Percentiles rank a stretch among this genome's conserved stretches.
Evolutionary conservation across 371 early-diverging fungal species (phyloP).

Genomic region (Mucor piriformis): DNA sequence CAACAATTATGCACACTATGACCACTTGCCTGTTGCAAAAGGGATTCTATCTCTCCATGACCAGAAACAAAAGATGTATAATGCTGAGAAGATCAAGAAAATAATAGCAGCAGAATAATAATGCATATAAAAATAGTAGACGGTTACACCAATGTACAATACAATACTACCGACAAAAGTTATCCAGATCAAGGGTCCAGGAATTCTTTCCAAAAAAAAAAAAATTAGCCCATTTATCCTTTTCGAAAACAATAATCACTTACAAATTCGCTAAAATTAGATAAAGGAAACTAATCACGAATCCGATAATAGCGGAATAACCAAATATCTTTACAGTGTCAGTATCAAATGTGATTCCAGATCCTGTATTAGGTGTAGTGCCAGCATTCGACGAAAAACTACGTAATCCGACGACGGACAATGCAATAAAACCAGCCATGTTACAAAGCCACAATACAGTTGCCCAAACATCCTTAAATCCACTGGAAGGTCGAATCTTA

Average conservation of each 20-base stretch:
- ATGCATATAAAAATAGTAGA: conserved; percentile 54
- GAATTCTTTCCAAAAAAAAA: conserved; percentile 33
- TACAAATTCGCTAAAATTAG: conserved; percentile 54
- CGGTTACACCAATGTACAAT: conserved; percentile 54
- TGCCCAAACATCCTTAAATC: conserved; percentile 77
- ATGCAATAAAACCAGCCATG: conserved; percentile 63
- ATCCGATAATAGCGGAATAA: conserved; percentile 50
- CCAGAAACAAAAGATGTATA: conserved; percentile 50
- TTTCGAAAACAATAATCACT: conserved; percentile 12
- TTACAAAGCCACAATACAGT: conserved; percentile 60
- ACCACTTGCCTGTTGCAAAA: conserved; percentile 57
- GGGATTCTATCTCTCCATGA: conserved; percentile 58
- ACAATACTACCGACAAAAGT: conserved; percentile 54
- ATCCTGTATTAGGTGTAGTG: conserved; percentile 28
- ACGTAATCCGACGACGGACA: conserved; percentile 58
- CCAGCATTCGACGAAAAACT: conserved; percentile 27
- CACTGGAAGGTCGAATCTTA: conserved; percentile 38
- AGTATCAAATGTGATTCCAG: conserved; percentile 37
- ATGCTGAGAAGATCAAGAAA: conserved; percentile 46
- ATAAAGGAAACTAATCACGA: conserved; percentile 58
- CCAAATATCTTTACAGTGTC: conserved; percentile 57
- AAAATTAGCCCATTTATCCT: conserved; percentile 8
- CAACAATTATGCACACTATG: not conserved
- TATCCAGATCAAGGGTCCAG: conserved; percentile 42
- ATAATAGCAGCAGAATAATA: conserved; percentile 59